A percentile compares a stretch with the other conserved stretches of the same genome.
phyloP scores from a whole-genome alignment of 108 stramenopile genomes.

The Nannochloropsis gaditana region DNA sequence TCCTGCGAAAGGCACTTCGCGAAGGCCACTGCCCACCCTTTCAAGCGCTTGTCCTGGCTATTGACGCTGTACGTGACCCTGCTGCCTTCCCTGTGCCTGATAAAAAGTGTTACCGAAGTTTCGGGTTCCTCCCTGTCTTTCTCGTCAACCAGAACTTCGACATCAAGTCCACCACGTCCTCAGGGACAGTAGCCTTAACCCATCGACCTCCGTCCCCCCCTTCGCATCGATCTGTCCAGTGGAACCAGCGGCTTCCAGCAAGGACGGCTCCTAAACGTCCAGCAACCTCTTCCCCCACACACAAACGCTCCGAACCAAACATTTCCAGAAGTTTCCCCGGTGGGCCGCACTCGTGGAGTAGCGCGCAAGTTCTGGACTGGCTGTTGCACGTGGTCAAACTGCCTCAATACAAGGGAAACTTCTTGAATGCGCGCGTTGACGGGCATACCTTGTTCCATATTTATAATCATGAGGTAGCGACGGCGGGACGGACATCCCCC shows the following conservation, averaged over 20 bases:
- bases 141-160: conserved; percentile 12
- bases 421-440: neutral
- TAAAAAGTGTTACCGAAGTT: neutral
- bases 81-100: neutral
- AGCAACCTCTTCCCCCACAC: no score
- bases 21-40: conserved; percentile 19
- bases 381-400: neutral
- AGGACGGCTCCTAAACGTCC: no score
- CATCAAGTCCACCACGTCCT: neutral
- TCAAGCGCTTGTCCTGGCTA: neutral
- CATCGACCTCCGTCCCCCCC: neutral
- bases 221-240: neutral
- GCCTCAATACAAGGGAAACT: neutral
- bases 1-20: neutral
- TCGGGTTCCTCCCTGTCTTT: neutral
- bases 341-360: neutral
- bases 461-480: neutral
- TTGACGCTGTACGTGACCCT: neutral
- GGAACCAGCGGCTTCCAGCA: no score
- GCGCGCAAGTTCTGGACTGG: conserved; percentile 1
- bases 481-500: neutral
- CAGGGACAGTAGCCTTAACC: neutral
- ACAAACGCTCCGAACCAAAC: no score
- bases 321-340: no score
- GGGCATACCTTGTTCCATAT: neutral